phyloP scores from a whole-genome alignment of 257 asterid genomes.

The Jacaranda copaia region DNA sequence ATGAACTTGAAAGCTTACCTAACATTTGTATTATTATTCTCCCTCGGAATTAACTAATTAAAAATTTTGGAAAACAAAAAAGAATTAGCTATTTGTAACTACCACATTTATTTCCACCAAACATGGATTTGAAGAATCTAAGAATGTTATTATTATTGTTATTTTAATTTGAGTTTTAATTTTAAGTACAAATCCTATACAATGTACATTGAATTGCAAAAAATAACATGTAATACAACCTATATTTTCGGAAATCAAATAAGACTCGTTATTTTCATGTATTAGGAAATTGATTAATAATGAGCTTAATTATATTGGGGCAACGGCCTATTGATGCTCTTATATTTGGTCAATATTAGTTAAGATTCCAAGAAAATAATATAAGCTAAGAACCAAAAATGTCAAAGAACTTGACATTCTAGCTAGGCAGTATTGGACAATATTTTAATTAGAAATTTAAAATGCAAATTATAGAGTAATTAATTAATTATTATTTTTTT shows the following conservation, averaged over 20 bases:
- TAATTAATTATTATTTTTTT: neutral
- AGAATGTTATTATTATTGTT: neutral
- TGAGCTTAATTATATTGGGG: neutral
- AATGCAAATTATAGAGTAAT: neutral
- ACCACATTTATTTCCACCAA: slow-evolving; percentile 36
- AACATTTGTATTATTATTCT: slow-evolving; percentile 25
- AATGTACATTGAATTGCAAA: slow-evolving; percentile 25
- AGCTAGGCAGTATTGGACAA: neutral
- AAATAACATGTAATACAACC: slow-evolving; percentile 12
- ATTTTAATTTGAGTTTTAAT: neutral
- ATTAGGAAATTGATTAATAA: neutral
- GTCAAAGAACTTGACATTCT: slow-evolving; percentile 3
- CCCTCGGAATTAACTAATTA: slow-evolving; percentile 15
- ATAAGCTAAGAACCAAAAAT: slow-evolving; percentile 1
- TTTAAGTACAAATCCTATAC: slow-evolving; percentile 12
- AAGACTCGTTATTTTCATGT: slow-evolving; percentile 23
- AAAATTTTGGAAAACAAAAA: neutral
- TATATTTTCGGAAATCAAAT: slow-evolving; percentile 10
- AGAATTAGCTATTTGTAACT: slow-evolving; percentile 24
- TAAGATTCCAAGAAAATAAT: slow-evolving; percentile 28
- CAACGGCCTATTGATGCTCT: neutral
- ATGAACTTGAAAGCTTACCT: slow-evolving; percentile 26
- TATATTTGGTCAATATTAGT: slow-evolving; percentile 16
- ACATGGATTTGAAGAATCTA: slow-evolving; percentile 40
- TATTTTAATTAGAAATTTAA: neutral